Base-by-base conservation (phyloP, 768 basidiomycete genomes). In the Suillus placidus region DNA sequence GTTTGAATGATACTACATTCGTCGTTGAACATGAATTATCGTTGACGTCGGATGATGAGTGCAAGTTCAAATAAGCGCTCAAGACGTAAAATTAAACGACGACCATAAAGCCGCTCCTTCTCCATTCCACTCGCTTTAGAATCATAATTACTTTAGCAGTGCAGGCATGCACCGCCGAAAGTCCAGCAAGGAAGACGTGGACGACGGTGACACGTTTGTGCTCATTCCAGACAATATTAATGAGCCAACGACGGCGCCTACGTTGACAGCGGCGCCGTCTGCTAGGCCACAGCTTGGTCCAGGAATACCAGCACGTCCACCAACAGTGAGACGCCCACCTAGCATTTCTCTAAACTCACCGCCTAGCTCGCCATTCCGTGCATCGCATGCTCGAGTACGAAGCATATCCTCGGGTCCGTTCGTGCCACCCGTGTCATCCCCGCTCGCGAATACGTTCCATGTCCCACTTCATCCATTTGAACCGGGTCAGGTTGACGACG, bases 131-230 rank as follows among this genome's bases (percentile, higher is more conserved):
- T 38, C 56, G 26, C 56, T 57, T 60, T 26, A 60, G 38, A 18
- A 58, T 18, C 57, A 16, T 38, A 18, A 23, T 56, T 37, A 56
- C 32, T 34, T 37, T n/a, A 35, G 55, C 34, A n/a, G 34, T 56
- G 55, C 35, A 37, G 34, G n/a, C 20, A 68, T 80, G 51, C 84
- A 85, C 70, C 71, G 79, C 68, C 78, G 82, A 65, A 83, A 81
- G 71, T 80, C 81, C 6, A 85, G 84, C 71, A 78, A 75, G 65
- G 82, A 81, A 63, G 75, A 78, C 63, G 61, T 40, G 9, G 76
- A 76, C 60, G 79, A 80, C n/a, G 61, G 68, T 12, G 58, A 64
- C 23, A 47, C 55, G 26, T 20, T 45, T 55, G 49, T 20, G 2
- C 26, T 38, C 20, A 35, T 52, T 16, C 58, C 54, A 55, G n/a